Evolutionary conservation across 371 early-diverging fungal genomes (phyloP).

Genomic region (Actinomortierella ambigua): DNA sequence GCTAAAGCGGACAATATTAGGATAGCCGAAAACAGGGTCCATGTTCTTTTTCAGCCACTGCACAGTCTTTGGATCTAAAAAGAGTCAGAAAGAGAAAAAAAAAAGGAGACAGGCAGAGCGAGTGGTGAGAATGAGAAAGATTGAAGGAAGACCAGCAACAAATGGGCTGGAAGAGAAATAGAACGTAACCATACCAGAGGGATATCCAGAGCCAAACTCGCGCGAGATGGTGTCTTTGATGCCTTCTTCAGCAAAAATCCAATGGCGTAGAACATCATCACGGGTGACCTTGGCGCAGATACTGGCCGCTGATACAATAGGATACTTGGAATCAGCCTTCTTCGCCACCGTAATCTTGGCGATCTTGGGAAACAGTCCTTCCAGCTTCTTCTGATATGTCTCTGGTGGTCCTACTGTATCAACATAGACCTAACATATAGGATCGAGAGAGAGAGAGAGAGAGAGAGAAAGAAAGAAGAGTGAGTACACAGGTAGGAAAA

Average conservation of each 20-base stretch:
- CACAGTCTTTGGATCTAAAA: constrained; percentile 90
- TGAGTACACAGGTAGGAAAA: neutral
- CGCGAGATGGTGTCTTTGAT: constrained; percentile 52
- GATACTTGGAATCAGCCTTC: constrained; percentile 97
- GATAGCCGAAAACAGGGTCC: constrained; percentile 94
- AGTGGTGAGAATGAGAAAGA: neutral
- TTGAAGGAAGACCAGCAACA: too few relatives aligned
- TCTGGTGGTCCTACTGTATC: constrained; percentile 98
- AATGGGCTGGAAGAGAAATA: too few relatives aligned
- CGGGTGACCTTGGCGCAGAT: constrained; percentile 98
- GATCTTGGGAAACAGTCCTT: constrained; percentile 72
- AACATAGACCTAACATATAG: constrained; percentile 78
- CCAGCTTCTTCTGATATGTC: constrained; percentile 82
- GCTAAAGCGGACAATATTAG: constrained; percentile 91
- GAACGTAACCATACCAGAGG: constrained; percentile 80
- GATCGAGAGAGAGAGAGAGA: constrained; percentile 3
- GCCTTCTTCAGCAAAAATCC: constrained; percentile 80
- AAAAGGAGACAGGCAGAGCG: neutral
- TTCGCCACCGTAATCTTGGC: constrained; percentile 84
- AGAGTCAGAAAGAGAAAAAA: neutral
- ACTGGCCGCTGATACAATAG: constrained; percentile 98
- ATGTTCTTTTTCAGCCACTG: constrained; percentile 85
- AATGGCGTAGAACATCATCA: constrained; percentile 82
- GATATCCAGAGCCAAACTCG: constrained; percentile 96
- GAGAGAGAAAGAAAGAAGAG: neutral